Base-by-base conservation (phyloP, 352 stramenopile species). In the Globisporangium iwayamae region DNA sequence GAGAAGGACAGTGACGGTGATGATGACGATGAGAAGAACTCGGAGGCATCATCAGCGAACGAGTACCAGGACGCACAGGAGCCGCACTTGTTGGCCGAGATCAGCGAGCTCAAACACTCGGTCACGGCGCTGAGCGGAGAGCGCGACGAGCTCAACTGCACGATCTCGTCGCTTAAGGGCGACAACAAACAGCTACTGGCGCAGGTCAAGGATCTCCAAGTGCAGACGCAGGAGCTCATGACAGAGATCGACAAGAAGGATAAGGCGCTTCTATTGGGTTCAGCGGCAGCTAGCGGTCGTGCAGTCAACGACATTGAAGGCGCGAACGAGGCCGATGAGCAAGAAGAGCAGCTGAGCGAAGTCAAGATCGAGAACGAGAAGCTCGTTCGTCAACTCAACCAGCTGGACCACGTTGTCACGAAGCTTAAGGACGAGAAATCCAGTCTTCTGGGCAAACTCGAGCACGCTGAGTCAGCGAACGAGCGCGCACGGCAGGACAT, bases 51-150 rank as follows among this genome's bases (percentile, higher is more conserved):
- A 25, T 86, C 74, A 34, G 78, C 55, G 0, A 79, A 87, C 52
- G 81, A 87, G 57, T 90, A 83, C 60, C 50, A 73, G 39, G 81
- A 90, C 39, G 78, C 78, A 1, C 74, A 84, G 54, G 81, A 90
- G 52, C 61, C 81, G 9, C 76, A 87, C 20, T 48, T 89, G 5
- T 62, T 85, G 30, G 68, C 66, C 5, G 78, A 90, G 69, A 74
- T 84, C 54, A 75, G 66, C 18, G 78, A 81, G 38, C 78, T 87
- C 52, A 85, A 85, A 56, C 63, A 71, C 14, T 70, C 69, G 16
- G 52, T 75, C 0, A 20, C 63, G 1, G 54, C 54, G 14, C 67
- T 76, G 39, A 67, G 58, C 25, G 55, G 14, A 3, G 67, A 75
- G 48, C 63, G 55, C 16, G 63, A 63, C 28, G 63, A 64, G 28